A percentile compares a stretch with the other conserved stretches of the same genome.
Evolutionary conservation across 2,329 filamentous ascomycete species (phyloP).

Genomic region (Fusarium sororula): DNA sequence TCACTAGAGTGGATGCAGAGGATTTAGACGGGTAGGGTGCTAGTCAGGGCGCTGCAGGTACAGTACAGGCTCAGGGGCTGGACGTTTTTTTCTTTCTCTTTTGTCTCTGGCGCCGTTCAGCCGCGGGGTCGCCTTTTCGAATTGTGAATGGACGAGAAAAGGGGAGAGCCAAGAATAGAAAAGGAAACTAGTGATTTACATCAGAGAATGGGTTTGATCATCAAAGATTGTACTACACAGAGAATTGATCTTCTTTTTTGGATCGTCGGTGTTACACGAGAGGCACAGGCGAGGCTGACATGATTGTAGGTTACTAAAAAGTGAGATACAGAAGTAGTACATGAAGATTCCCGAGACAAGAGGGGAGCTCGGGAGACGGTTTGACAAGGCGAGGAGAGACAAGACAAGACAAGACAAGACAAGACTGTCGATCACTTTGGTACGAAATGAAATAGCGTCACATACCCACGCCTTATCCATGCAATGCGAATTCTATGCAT

Average conservation of each 20-base stretch:
- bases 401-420: neutral
- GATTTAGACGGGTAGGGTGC: neutral
- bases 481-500: constrained; percentile 11
- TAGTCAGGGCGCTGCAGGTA: constrained; percentile 8
- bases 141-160: constrained; percentile 10
- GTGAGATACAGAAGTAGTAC: neutral
- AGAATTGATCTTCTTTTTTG: neutral
- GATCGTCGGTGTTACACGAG: neutral
- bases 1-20: neutral
- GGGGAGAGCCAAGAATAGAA: constrained; percentile 15
- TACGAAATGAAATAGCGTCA: constrained; percentile 23
- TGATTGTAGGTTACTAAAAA: constrained; percentile 1
- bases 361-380: neutral
- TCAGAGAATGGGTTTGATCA: neutral
- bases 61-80: constrained; percentile 29
- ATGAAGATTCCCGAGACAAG: constrained; percentile 6
- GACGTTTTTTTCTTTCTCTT: neutral
- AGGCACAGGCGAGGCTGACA: neutral
- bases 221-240: neutral
- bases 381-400: constrained; percentile 4
- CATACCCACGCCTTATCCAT: constrained; percentile 9
- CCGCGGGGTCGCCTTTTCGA: constrained; percentile 22
- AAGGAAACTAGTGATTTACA: neutral
- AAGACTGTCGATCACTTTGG: constrained; percentile 19
- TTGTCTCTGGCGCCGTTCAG: constrained; percentile 18